Conservation (phyloP, 2,329 filamentous ascomycete genomes). For the Thelonectria blattea region DNA sequence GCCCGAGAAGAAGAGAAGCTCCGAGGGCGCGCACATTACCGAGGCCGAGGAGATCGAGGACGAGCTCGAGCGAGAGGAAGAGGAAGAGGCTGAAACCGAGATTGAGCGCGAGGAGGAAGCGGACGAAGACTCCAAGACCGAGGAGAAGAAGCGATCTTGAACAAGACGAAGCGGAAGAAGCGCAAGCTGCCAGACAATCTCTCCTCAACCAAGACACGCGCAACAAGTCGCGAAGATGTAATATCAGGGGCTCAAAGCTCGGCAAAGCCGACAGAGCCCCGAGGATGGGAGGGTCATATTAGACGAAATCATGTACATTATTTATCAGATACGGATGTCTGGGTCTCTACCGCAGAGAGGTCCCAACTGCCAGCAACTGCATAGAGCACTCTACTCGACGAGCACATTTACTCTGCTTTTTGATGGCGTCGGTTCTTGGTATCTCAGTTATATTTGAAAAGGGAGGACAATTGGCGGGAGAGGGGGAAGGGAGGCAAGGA, state of each 20-base stretch:
- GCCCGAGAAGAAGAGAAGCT: conserved; percentile 48
- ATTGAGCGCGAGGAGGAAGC: conserved; percentile 36
- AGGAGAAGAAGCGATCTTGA: conserved; percentile 32
- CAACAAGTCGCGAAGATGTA: conserved; percentile 24
- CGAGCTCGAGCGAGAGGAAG: conserved; percentile 50
- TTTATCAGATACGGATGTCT: conserved; percentile 38
- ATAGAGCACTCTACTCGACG: conserved; percentile 38
- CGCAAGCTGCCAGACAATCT: background rate
- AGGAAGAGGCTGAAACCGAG: conserved; percentile 43
- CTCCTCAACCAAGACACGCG: background rate
- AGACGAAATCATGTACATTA: conserved; percentile 40
- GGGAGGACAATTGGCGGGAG: background rate
- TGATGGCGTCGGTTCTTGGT: conserved; percentile 33
- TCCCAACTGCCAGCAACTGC: conserved; percentile 22
- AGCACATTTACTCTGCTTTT: conserved; percentile 22
- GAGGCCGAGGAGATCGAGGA: conserved; percentile 60
- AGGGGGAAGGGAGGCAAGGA: background rate
- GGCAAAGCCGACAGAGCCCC: too few relatives aligned
- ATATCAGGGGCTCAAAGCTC: conserved; percentile 20
- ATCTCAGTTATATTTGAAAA: conserved; percentile 18
- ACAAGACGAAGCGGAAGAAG: conserved; percentile 8
- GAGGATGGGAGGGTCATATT: conserved; percentile 18
- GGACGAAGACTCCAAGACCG: conserved; percentile 17
- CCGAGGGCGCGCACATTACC: conserved; percentile 50
- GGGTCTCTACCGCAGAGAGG: conserved; percentile 31